Percentiles rank a stretch among this genome's conserved stretches.
Evolutionary conservation across 352 stramenopile species (phyloP).

Genomic region (Plasmopara halstedii): DNA sequence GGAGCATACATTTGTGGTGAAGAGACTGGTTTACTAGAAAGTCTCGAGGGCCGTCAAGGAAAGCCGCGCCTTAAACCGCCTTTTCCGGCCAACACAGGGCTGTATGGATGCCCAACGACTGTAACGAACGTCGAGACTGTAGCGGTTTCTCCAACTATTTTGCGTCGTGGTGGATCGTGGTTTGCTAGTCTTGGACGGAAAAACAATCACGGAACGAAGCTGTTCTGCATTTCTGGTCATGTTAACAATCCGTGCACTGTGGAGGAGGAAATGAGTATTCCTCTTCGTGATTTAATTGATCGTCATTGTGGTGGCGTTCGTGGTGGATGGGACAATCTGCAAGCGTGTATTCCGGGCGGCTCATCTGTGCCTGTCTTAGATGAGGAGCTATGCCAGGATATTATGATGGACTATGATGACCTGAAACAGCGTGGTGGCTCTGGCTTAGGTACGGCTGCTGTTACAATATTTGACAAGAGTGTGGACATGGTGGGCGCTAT

Average conservation of each 20-base stretch:
- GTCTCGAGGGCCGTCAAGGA: constrained; percentile 95
- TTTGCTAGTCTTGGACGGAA: constrained; percentile 95
- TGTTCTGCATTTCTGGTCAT: constrained; percentile 99
- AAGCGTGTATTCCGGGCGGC: constrained; percentile 96
- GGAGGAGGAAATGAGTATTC: constrained; percentile 98
- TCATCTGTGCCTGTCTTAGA: constrained; percentile 96
- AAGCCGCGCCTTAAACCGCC: constrained; percentile 98
- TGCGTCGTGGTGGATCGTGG: constrained; percentile 94
- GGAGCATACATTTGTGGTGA: constrained; percentile 99
- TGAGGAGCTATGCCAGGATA: constrained; percentile 90
- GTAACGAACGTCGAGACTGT: constrained; percentile 99
- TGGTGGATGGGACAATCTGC: constrained; percentile 98
- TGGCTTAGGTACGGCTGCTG: constrained; percentile 95
- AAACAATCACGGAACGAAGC: constrained; percentile 98
- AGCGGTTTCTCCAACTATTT: constrained; percentile 96
- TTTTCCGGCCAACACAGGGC: constrained; percentile 98
- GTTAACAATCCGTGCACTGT: constrained; percentile 99
- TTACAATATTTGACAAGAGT: constrained; percentile 99
- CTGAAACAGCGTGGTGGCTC: constrained; percentile 92
- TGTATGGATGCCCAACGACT: constrained; percentile 99
- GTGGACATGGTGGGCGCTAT: constrained; percentile 99
- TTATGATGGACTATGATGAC: constrained; percentile 99
- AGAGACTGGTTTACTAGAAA: constrained; percentile 98
- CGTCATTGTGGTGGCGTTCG: constrained; percentile 98
- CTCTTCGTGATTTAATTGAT: constrained; percentile 97